A percentile compares a stretch with the other conserved stretches of the same genome.
phyloP scores from a whole-genome alignment of 345 rosid species.

The Gossypium rotundifolium region DNA sequence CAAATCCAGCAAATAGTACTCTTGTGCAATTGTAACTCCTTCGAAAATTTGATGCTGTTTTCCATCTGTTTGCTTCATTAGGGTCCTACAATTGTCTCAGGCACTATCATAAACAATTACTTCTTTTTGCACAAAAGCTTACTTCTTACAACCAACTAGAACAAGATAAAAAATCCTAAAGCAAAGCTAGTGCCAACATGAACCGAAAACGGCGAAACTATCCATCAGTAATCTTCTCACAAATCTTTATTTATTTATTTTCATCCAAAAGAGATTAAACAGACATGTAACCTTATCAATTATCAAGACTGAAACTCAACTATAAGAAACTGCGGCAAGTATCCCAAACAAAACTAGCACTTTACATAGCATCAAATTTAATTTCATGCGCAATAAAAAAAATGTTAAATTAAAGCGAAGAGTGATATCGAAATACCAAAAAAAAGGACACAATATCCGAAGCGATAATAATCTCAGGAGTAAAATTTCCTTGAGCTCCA shows the following conservation, averaged over 20 bases:
- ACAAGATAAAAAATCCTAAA: not conserved
- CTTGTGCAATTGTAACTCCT: not conserved
- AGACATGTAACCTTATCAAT: not conserved
- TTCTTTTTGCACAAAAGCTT: not conserved
- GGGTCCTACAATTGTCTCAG: not conserved
- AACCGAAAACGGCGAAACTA: not conserved
- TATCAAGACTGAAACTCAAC: not conserved
- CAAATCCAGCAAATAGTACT: not conserved
- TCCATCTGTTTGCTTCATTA: not conserved
- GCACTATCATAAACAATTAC: not conserved
- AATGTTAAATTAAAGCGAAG: not conserved
- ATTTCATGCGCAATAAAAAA: not conserved
- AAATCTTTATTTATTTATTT: not conserved
- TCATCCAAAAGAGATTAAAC: not conserved
- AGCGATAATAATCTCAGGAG: not conserved
- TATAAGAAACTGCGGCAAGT: not conserved
- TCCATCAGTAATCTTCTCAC: not conserved
- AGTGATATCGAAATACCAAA: not conserved
- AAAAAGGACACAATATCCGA: not conserved
- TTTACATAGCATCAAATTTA: not conserved
- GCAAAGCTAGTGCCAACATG: not conserved
- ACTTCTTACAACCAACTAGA: not conserved
- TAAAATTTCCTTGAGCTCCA: not conserved
- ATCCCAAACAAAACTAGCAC: not conserved
- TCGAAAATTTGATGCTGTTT: not conserved